Base-by-base conservation (phyloP, 2,329 filamentous ascomycete species). In the Fusarium nematophilum region DNA sequence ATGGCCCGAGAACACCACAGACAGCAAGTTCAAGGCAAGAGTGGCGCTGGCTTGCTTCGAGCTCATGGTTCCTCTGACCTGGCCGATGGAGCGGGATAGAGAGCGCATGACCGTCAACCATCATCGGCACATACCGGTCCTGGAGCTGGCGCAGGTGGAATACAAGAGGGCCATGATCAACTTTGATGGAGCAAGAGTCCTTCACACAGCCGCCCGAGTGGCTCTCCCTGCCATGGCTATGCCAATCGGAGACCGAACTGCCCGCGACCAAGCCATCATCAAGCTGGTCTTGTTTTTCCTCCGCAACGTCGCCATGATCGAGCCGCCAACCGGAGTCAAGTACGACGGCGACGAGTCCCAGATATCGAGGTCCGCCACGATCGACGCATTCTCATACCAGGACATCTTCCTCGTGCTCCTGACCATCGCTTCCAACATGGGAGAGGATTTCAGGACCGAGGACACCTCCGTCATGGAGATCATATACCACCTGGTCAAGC, bases 131-230 rank as follows among this genome's bases (percentile, higher is more conserved):
- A 86, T 93, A 33, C 93, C 95, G 1, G 95, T 95, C 50, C 83
- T 99, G 15, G 90, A 95, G 73, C 85, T 96, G 52, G 90, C 92
- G 1, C 95, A 98, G 72, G 84, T 96, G 5, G 85, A 85, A 57
- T 99, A 99, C 79, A 99, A 99, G 78, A 86, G 91, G 50, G 88
- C 89, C 5, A 88, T 97, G 34, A 85, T 99, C 64, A 93, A 95
- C 66, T 93, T 90, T 72, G 91, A 94, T 65, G 86, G 86, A 37
- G 86, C 88, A 4, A 84, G 86, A 40, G 90, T 97, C 26, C 83
- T 99, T 10, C 89, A 93, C 60, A 91, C 91, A 4, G 88, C 90
- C 4, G 88, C 97, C 14, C 86, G 93, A 58, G 85, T 92, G 45
- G 93, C 90, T 0, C 79, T 99, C 15, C 93, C 95, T 1, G 89